Percentiles rank a stretch among this genome's conserved stretches.
These are phyloP conservation scores for Cymbopogon flexuosus DNA, from an alignment of 202 grass and related monocot genomes.

Conservation along the genomic window DNA sequence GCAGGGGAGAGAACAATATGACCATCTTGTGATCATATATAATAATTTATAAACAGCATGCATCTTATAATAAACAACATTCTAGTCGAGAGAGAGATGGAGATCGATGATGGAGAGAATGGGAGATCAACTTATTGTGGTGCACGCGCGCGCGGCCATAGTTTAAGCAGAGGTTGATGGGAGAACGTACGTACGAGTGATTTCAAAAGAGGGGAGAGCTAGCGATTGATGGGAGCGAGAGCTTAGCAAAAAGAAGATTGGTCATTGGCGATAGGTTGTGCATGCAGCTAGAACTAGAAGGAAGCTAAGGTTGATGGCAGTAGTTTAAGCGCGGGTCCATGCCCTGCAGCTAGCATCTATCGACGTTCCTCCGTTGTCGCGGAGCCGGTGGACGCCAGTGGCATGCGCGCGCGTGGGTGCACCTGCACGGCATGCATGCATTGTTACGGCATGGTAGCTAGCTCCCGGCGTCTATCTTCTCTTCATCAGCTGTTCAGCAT, in stretches of 20 bases:
- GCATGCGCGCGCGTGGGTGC: constrained; percentile 39
- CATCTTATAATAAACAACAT: not conserved
- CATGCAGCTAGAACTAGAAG: not conserved
- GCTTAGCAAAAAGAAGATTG: not conserved
- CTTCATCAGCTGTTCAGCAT: no score
- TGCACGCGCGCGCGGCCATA: not conserved
- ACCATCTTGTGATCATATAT: no score
- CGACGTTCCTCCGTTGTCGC: constrained; percentile 30
- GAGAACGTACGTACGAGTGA: not conserved
- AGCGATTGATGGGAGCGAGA: not conserved
- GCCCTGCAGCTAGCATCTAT: not conserved
- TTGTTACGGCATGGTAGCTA: not conserved
- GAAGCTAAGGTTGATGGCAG: not conserved
- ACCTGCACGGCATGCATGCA: constrained; percentile 7
- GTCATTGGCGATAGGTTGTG: not conserved
- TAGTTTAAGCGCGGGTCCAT: constrained; percentile 11
- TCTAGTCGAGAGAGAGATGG: not conserved
- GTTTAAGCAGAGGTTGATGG: not conserved
- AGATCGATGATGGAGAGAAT: not conserved
- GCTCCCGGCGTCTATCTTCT: not conserved
- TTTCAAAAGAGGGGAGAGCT: not conserved
- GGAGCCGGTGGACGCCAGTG: constrained; percentile 35
- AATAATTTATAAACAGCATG: no score
- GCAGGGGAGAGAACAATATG: no score
- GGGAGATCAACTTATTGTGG: not conserved